Evolutionary conservation across 169 alveolate genomes (phyloP).

Genomic region (Eimeria praecox): DNA sequence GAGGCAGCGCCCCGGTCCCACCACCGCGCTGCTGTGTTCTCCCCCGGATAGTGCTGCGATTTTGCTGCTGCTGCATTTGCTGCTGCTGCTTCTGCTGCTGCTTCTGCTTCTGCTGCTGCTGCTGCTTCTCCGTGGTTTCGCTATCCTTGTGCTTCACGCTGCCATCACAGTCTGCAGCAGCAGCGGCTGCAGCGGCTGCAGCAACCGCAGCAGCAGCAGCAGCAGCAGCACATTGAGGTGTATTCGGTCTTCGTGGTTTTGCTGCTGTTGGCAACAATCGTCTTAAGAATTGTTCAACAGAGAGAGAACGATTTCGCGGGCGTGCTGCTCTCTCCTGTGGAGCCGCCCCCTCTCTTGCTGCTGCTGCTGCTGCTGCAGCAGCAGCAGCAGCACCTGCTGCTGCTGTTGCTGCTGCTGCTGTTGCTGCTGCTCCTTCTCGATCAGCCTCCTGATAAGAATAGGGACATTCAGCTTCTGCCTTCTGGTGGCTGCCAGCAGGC

Average conservation of each 20-base stretch:
- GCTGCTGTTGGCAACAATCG: slow-evolving; percentile 33
- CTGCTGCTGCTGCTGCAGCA: slow-evolving; percentile 37
- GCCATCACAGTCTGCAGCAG: background rate
- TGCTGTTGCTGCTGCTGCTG: slow-evolving; percentile 27
- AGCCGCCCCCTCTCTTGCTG: background rate
- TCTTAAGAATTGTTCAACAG: slow-evolving; percentile 22
- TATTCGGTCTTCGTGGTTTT: background rate
- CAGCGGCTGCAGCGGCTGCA: background rate
- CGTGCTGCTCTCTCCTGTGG: background rate
- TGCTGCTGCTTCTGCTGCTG: slow-evolving; percentile 29
- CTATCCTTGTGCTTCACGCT: background rate
- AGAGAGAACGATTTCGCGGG: background rate
- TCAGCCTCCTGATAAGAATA: background rate
- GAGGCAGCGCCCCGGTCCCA: background rate
- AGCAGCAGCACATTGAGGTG: background rate
- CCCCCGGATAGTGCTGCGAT: background rate
- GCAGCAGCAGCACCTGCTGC: background rate
- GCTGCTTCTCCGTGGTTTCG: background rate
- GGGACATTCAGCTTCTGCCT: background rate
- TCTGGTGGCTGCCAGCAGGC: background rate
- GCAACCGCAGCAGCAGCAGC: slow-evolving; percentile 10
- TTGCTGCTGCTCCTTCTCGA: background rate
- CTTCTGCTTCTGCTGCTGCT: background rate
- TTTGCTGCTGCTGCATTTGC: background rate
- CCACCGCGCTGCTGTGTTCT: slow-evolving; percentile 10